phyloP scores from a whole-genome alignment of 2,329 filamentous ascomycete species.

The Dactylellina sp. region DNA sequence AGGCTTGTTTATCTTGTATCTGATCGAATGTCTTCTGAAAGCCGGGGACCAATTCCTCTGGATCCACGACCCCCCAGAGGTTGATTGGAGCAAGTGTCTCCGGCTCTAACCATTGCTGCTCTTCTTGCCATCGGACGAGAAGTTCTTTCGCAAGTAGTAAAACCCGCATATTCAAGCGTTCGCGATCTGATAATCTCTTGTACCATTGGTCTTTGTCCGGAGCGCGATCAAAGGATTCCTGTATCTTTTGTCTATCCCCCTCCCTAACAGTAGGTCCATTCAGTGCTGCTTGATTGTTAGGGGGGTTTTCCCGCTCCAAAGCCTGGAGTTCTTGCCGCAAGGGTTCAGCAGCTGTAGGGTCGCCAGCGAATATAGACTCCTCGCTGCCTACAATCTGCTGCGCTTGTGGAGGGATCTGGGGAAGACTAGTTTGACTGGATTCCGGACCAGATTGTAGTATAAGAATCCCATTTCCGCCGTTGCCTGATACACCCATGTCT shows the following conservation, averaged over 20 bases:
- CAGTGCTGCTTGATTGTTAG: background rate
- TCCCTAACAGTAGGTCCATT: background rate
- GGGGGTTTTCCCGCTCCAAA: background rate
- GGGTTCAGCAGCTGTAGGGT: background rate
- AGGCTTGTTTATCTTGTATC: background rate
- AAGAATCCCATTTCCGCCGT: background rate
- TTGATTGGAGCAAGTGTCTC: background rate
- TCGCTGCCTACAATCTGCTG: background rate
- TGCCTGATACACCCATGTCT: background rate
- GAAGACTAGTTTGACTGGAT: background rate
- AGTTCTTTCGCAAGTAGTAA: slow-evolving; percentile 9
- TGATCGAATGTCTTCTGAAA: background rate
- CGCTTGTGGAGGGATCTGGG: background rate
- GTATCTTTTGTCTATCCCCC: background rate
- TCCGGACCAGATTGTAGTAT: background rate
- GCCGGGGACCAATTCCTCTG: background rate
- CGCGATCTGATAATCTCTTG: background rate
- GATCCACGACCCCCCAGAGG: background rate
- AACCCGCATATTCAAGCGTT: slow-evolving; percentile 9
- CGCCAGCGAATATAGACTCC: background rate
- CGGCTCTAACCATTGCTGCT: background rate
- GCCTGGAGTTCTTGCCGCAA: background rate
- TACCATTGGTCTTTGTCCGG: slow-evolving; percentile 11
- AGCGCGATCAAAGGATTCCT: slow-evolving; percentile 2
- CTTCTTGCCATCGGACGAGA: slow-evolving; percentile 2